Evolutionary conservation across 2,329 filamentous ascomycete genomes (phyloP).

Genomic region (Cercospora citrullina): DNA sequence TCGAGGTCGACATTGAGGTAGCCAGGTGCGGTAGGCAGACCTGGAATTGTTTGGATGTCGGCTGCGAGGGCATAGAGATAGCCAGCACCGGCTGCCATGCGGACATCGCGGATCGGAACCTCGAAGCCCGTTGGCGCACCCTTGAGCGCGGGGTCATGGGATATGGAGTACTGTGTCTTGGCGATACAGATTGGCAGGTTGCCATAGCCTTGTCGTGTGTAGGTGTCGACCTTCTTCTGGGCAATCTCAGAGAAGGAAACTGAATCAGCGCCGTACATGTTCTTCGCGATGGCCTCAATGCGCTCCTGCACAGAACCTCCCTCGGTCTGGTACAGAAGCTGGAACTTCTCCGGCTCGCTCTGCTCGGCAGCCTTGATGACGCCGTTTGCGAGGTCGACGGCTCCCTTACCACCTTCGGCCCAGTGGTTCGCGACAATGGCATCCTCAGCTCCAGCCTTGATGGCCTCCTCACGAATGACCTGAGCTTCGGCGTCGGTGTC

Average conservation of each 20-base stretch:
- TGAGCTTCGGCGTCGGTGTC: constrained; percentile 91
- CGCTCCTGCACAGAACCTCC: constrained; percentile 75
- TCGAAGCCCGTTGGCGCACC: constrained; percentile 93
- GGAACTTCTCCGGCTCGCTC: constrained; percentile 73
- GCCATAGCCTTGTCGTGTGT: constrained; percentile 86
- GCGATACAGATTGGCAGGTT: constrained; percentile 95
- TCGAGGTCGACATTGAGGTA: constrained; percentile 87
- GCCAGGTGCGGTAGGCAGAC: constrained; percentile 88
- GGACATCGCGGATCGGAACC: constrained; percentile 88
- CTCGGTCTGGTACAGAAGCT: constrained; percentile 79
- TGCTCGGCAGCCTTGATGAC: constrained; percentile 81
- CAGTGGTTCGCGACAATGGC: constrained; percentile 95
- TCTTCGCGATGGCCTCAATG: constrained; percentile 84
- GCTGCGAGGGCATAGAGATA: constrained; percentile 94
- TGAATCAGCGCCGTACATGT: constrained; percentile 89
- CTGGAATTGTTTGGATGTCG: constrained; percentile 97
- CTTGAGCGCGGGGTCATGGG: constrained; percentile 89
- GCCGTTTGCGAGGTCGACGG: constrained; percentile 81
- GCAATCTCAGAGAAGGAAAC: constrained; percentile 94
- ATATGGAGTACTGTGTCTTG: constrained; percentile 97
- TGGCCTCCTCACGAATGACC: constrained; percentile 84
- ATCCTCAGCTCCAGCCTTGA: constrained; percentile 89
- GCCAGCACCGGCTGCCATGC: constrained; percentile 90
- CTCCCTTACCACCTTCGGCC: constrained; percentile 90
- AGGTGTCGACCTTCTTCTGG: constrained; percentile 94